Evolutionary conservation across 768 basidiomycete species (phyloP).

Genomic region (Naganishia onofrii): DNA sequence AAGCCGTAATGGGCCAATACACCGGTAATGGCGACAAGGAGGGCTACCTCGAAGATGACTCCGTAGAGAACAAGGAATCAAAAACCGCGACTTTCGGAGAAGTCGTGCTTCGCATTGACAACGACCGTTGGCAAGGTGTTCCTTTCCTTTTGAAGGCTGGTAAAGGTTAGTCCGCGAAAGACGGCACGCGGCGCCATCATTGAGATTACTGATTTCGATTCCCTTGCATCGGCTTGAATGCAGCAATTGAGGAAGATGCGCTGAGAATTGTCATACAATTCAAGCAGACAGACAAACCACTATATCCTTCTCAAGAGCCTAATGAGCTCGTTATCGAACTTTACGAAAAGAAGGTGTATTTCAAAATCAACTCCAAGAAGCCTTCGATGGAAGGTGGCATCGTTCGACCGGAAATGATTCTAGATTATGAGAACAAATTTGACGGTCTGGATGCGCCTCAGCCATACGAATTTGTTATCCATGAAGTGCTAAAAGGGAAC

Average conservation of each 20-base stretch:
- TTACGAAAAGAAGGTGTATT: constrained; percentile 28
- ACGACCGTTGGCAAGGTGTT: constrained; percentile 35
- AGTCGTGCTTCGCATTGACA: constrained; percentile 32
- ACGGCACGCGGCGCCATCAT: background rate
- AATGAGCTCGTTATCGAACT: constrained; percentile 30
- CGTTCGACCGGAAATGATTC: constrained; percentile 23
- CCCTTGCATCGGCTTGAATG: background rate
- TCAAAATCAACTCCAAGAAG: constrained; percentile 30
- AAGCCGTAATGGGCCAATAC: constrained; percentile 36
- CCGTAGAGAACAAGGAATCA: constrained; percentile 34
- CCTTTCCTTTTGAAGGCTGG: constrained; percentile 36
- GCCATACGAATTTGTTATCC: constrained; percentile 33
- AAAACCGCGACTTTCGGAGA: constrained; percentile 37
- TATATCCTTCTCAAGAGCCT: constrained; percentile 18
- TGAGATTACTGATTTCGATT: background rate
- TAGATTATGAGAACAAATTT: constrained; percentile 21
- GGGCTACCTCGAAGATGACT: constrained; percentile 34
- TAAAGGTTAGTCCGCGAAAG: constrained; percentile 27
- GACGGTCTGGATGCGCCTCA: constrained; percentile 24
- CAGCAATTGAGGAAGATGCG: constrained; percentile 33
- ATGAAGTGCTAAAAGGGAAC: constrained; percentile 29
- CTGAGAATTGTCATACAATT: constrained; percentile 30
- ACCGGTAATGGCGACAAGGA: constrained; percentile 29
- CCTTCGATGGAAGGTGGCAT: constrained; percentile 26
- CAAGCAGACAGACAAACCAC: constrained; percentile 11